A percentile compares a stretch with the other conserved stretches of the same genome.
Evolutionary conservation across 257 asterid species (phyloP).

Genomic region (Linaria vulgaris): DNA sequence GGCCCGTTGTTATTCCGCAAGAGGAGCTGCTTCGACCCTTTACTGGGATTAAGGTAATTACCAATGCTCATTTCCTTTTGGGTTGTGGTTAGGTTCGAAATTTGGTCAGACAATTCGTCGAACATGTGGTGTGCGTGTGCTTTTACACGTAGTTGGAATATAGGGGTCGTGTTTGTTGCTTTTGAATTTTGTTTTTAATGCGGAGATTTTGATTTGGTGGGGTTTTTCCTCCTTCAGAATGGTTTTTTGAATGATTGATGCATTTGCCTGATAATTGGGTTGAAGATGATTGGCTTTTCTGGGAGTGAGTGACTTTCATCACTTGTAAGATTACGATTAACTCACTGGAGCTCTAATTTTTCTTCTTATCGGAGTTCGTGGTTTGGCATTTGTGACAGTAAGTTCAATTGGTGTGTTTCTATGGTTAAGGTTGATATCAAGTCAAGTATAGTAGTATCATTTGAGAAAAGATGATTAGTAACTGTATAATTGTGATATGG

Average conservation of each 20-base stretch:
- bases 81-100: conserved; percentile 25
- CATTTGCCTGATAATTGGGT: no score
- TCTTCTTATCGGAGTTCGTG: no score
- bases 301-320: no score
- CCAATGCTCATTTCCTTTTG: no score
- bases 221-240: no score
- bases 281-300: no score
- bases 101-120: conserved; percentile 51
- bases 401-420: not conserved
- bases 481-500: not conserved
- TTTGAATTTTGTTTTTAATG: not conserved
- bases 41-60: conserved; percentile 70
- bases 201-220: no score
- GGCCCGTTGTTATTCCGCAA: conserved; percentile 84
- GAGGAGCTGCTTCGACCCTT: conserved; percentile 66
- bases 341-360: no score
- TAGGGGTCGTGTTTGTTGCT: not conserved
- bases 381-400: no score
- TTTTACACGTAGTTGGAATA: no score
- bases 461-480: not conserved
- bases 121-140: conserved; percentile 31
- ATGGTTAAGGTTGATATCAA: not conserved
- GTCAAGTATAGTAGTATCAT: not conserved
- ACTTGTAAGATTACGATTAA: not conserved
- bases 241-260: no score